phyloP scores from a whole-genome alignment of 1,284 basidiomycete species.

The Ganoderma sinense region DNA sequence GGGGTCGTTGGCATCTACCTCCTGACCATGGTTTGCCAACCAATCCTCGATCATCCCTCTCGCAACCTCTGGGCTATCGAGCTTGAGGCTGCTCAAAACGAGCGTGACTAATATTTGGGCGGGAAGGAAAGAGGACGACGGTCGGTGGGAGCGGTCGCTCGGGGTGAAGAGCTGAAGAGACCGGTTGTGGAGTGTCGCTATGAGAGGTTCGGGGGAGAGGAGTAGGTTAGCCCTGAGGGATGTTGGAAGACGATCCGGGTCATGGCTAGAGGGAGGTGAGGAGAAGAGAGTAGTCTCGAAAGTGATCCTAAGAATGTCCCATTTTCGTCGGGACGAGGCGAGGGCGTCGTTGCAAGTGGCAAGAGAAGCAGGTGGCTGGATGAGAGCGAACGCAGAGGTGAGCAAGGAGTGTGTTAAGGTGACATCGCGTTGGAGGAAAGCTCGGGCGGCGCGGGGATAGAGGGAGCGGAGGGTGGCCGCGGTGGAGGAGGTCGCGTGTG shows the following conservation, averaged over 20 bases:
- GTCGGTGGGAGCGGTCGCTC: constrained; percentile 40
- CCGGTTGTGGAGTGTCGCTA: constrained; percentile 64
- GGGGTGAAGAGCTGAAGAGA: constrained; percentile 75
- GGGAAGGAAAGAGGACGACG: constrained; percentile 67
- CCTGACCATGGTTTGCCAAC: constrained; percentile 58
- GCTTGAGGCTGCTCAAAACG: constrained; percentile 71
- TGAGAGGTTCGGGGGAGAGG: constrained; percentile 64
- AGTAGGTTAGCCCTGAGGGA: constrained; percentile 57
- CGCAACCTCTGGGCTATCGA: constrained; percentile 65
- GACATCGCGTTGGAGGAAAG: constrained; percentile 77
- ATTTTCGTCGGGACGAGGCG: constrained; percentile 69
- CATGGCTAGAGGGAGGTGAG: constrained; percentile 54
- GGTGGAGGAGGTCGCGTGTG: constrained; percentile 34
- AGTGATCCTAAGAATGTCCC: constrained; percentile 85
- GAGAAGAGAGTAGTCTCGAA: constrained; percentile 77
- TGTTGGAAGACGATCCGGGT: constrained; percentile 52
- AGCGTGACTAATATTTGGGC: constrained; percentile 72
- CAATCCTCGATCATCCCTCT: constrained; percentile 78
- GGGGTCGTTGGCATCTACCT: constrained; percentile 41
- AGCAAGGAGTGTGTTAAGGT: constrained; percentile 68
- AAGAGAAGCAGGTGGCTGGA: constrained; percentile 54
- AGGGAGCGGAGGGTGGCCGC: constrained; percentile 66
- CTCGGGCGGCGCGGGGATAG: constrained; percentile 76
- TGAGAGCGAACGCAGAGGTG: constrained; percentile 69
- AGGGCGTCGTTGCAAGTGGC: constrained; percentile 50